Conservation (phyloP, 345 rosid genomes). For the Salix viminalis region DNA sequence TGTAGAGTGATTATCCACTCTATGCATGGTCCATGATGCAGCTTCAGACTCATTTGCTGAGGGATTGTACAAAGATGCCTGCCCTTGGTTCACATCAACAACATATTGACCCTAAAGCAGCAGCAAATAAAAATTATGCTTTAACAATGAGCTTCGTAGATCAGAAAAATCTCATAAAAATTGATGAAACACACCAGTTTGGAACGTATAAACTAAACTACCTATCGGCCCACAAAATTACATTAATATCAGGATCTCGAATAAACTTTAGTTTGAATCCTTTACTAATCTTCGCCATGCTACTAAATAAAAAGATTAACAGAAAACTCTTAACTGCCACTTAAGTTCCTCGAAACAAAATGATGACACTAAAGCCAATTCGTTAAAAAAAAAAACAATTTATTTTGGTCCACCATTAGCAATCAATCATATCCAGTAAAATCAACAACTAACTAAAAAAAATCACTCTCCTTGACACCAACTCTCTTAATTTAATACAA, state of each 20-base stretch:
- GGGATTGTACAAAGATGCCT: conserved; percentile 31
- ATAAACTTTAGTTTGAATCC: neutral
- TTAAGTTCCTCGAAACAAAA: neutral
- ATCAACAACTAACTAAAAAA: neutral
- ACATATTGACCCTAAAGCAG: conserved; percentile 47
- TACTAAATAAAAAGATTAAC: neutral
- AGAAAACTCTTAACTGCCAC: neutral
- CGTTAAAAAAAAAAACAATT: neutral
- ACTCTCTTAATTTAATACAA: neutral
- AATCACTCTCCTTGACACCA: neutral
- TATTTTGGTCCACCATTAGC: neutral
- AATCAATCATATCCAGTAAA: neutral
- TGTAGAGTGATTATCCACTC: conserved; percentile 45
- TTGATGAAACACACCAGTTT: neutral
- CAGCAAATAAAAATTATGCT: neutral
- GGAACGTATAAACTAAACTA: neutral
- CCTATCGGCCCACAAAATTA: neutral
- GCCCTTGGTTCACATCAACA: conserved; percentile 62
- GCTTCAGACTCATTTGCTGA: conserved; percentile 21
- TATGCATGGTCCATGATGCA: conserved; percentile 51
- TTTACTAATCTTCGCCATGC: neutral
- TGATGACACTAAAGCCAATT: neutral
- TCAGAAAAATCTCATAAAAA: neutral
- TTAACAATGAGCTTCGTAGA: neutral
- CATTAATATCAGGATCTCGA: neutral